Evolutionary conservation across 345 rosid genomes (phyloP).

Genomic region (Eucalyptus erythrocorys): DNA sequence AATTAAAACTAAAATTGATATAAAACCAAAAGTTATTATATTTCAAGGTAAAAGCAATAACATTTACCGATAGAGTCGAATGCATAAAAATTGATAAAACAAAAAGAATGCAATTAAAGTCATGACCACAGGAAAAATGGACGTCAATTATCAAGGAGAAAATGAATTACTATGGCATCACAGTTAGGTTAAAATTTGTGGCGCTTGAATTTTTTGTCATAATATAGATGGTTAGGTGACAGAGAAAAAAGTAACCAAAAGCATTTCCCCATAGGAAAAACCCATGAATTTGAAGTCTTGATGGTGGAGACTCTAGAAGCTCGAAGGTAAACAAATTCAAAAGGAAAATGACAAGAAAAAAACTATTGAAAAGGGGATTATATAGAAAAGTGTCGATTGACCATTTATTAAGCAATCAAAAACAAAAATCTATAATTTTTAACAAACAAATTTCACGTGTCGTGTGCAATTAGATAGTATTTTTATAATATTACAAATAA

Average conservation of each 20-base stretch:
- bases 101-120: background rate
- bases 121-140: background rate
- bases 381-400: background rate
- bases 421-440: no score
- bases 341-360: background rate
- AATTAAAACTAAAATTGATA: no score
- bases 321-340: background rate
- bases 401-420: no score
- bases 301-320: background rate
- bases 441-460: rapidly evolving
- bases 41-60: background rate
- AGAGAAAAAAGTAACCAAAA: no score
- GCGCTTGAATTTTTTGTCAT: background rate
- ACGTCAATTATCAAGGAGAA: background rate
- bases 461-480: background rate
- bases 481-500: no score
- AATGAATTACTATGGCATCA: background rate
- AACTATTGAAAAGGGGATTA: background rate
- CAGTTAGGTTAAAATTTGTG: background rate
- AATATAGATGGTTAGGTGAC: background rate
- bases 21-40: background rate
- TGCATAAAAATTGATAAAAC: background rate
- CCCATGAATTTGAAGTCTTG: background rate
- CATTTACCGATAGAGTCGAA: background rate
- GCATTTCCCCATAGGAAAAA: background rate